Evolutionary conservation across 108 stramenopile genomes (phyloP).

Genomic region (Cyclotella distinguenda): DNA sequence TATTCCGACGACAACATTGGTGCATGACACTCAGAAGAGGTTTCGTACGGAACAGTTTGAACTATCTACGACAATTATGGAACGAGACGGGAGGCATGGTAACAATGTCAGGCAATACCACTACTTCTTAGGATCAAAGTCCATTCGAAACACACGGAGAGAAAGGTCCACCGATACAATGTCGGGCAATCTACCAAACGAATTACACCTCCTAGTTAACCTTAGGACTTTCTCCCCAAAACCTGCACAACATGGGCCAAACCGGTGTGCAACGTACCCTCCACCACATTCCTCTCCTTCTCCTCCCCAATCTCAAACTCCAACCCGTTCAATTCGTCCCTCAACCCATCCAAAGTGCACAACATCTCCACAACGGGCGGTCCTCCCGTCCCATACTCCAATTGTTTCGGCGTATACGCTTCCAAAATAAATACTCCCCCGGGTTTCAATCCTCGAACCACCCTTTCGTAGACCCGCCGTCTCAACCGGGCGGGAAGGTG

Average conservation of each 20-base stretch:
- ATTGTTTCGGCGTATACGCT: constrained; percentile 52
- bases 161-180: too few species aligned
- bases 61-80: too few species aligned
- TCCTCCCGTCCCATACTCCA: constrained; percentile 59
- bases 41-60: too few species aligned
- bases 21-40: too few species aligned
- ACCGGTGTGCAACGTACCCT: constrained; percentile 53
- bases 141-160: too few species aligned
- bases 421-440: constrained; percentile 52
- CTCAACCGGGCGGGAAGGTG: constrained; percentile 53
- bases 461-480: constrained; percentile 22
- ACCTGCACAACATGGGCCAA: constrained; percentile 53
- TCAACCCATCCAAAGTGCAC: constrained; percentile 20
- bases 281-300: constrained; percentile 46
- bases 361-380: constrained; percentile 42
- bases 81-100: too few species aligned
- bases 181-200: too few species aligned
- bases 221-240: constrained; percentile 33
- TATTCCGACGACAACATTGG: too few species aligned
- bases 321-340: constrained; percentile 24
- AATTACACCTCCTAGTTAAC: too few species aligned
- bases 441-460: constrained; percentile 40
- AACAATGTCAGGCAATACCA: too few species aligned
- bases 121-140: too few species aligned
- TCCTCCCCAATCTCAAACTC: constrained; percentile 51